Base-by-base conservation (phyloP, 2,329 filamentous ascomycete genomes). In the Aspergillus sp. region DNA sequence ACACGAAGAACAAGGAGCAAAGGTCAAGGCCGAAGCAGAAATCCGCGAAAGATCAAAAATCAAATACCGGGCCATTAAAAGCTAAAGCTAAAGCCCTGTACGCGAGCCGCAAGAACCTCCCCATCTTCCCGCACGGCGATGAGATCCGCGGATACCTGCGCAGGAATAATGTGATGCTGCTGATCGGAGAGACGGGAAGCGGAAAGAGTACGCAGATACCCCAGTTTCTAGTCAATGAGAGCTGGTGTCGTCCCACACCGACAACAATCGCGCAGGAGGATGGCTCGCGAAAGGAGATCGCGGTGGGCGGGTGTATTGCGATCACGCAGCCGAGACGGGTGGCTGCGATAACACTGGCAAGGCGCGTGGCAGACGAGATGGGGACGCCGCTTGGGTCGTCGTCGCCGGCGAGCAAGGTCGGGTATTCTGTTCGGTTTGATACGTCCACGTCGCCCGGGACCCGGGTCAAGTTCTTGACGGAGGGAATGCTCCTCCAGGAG, bases 131-230 rank as follows among this genome's bases (percentile, higher is more conserved):
- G 3, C 74, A 86, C 42, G 75, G 75, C 29, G 67, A 78, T 20
- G 71, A 80, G 15, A 93, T 95, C 30, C 75, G 77, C 22, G 52
- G 67, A 11, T 67, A 74, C 2, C 62, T 94, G 5, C 66, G 66
- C 8, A 63, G 74, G 20, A 78, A 75, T 40, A 75, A 93, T 49
- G 75, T 94, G 1, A 72, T 98, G 32, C 70, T 98, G 0, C 66
- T 98, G 10, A 81, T 91, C 2, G 89, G 89, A 64, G 89, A 96
- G 58, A 98, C 91, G 0, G 91, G 91, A 55, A 93, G 85, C 10
- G 91, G 91, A 54, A 98, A 98, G 63, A 93, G 84, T 65, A 98
- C 91, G 0, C 91, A 98, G 60, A 80, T 95, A 0, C 89, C 91
- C 0, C 91, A 96, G 51, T 95, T 94, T 41, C 66, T 98, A 5